Percentiles rank a stretch among this genome's conserved stretches.
Conservation (phyloP, 2,329 filamentous ascomycete genomes). For the Scedosporium apiospermum region DNA sequence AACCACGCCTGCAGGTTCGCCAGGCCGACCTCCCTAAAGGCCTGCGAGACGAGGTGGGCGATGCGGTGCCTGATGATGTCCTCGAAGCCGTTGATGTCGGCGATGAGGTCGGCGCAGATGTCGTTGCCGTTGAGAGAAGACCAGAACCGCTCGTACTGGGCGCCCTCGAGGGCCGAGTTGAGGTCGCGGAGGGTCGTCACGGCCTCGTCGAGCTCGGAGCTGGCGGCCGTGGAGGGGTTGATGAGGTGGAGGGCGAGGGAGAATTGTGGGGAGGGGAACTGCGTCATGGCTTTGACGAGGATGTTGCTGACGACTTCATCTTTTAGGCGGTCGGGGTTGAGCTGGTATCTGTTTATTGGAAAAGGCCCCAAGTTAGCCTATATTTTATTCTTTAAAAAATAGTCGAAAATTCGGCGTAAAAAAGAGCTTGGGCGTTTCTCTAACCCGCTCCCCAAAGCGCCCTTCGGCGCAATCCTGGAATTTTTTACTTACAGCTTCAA, state of each 20-base stretch:
- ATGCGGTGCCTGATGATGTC: slow-evolving; percentile 87
- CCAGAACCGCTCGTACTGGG: slow-evolving; percentile 92
- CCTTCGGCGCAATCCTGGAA: no score
- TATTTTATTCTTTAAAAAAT: background rate
- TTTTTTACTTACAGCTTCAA: slow-evolving; percentile 78
- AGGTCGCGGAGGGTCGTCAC: slow-evolving; percentile 78
- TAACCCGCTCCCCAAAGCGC: no score
- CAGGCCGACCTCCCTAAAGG: slow-evolving; percentile 63
- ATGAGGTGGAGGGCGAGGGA: slow-evolving; percentile 89
- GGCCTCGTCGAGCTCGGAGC: slow-evolving; percentile 76
- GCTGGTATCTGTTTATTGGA: slow-evolving; percentile 71
- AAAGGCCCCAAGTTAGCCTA: background rate
- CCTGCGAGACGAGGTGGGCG: slow-evolving; percentile 74
- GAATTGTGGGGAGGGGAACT: slow-evolving; percentile 96
- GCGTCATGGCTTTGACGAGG: slow-evolving; percentile 93
- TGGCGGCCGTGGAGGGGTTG: slow-evolving; percentile 60
- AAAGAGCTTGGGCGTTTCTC: no score
- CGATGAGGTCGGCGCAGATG: slow-evolving; percentile 88
- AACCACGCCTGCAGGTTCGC: slow-evolving; percentile 66
- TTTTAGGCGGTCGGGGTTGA: slow-evolving; percentile 96
- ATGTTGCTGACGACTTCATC: slow-evolving; percentile 98
- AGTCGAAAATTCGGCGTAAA: background rate
- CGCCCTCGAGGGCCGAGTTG: slow-evolving; percentile 79
- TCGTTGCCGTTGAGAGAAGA: slow-evolving; percentile 85
- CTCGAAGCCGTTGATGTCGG: slow-evolving; percentile 91